These are phyloP conservation scores for Boletus bicolor DNA, from an alignment of 768 basidiomycete species.

Conservation along the genomic window DNA sequence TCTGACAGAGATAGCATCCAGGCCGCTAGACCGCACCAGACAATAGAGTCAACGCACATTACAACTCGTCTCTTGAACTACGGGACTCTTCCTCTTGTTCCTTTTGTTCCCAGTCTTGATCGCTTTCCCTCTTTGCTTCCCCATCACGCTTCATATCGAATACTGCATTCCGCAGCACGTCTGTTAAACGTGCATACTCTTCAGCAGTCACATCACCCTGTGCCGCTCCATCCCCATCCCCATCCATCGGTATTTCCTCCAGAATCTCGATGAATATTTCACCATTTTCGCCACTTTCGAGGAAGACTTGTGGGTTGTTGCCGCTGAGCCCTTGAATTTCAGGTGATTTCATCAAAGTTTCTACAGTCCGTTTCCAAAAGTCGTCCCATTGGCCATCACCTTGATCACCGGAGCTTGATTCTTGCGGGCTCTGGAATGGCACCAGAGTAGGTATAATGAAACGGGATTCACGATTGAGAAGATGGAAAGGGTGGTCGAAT, in stretches of 20 bases:
- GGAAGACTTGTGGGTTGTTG: conserved; percentile 36
- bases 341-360: conserved; percentile 29
- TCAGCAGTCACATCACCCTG: conserved; percentile 34
- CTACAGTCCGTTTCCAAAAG: conserved; percentile 29
- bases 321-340: conserved; percentile 28
- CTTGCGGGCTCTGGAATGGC: conserved; percentile 18
- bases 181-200: conserved; percentile 44
- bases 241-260: conserved; percentile 42
- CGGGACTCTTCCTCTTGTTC: conserved; percentile 32
- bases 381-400: conserved; percentile 18
- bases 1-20: conserved; percentile 15
- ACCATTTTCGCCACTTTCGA: conserved; percentile 43
- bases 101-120: conserved; percentile 27
- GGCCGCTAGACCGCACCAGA: conserved; percentile 10
- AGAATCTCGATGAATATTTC: conserved; percentile 42
- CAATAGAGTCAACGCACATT: conserved; percentile 25
- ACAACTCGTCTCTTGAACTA: conserved; percentile 32
- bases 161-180: conserved; percentile 52
- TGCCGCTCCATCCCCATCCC: conserved; percentile 18
- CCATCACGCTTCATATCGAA: conserved; percentile 44
- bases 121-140: conserved; percentile 19
- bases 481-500: conserved; percentile 54
- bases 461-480: conserved; percentile 47
- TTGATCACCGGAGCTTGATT: conserved; percentile 15
- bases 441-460: conserved; percentile 38